phyloP scores from a whole-genome alignment of 1,284 basidiomycete genomes.

The Earliella scabrosa region DNA sequence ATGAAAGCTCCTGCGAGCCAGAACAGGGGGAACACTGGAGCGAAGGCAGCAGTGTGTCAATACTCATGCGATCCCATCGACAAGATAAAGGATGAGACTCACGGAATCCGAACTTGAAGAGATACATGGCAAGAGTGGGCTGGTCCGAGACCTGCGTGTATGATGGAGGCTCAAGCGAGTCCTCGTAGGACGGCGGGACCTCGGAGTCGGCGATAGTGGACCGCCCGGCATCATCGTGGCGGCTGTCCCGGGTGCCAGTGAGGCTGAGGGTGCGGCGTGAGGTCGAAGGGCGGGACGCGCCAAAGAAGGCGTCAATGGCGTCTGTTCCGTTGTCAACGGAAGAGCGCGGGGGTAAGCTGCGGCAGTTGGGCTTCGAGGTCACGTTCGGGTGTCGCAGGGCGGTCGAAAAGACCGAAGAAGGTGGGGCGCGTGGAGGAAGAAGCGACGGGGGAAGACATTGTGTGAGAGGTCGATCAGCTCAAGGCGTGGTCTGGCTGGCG shows the following conservation, averaged over 20 bases:
- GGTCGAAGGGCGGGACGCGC: constrained; percentile 23
- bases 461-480: neutral
- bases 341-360: constrained; percentile 5
- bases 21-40: constrained; percentile 46
- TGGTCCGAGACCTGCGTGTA: constrained; percentile 32
- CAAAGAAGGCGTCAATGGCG: constrained; percentile 36
- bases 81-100: constrained; percentile 12
- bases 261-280: constrained; percentile 16
- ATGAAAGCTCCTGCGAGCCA: constrained; percentile 45
- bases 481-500: neutral
- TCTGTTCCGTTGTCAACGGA: constrained; percentile 22
- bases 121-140: constrained; percentile 37
- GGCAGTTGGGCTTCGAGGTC: constrained; percentile 16
- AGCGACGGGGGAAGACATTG: constrained; percentile 15
- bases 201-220: constrained; percentile 6
- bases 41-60: neutral
- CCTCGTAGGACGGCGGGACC: constrained; percentile 29
- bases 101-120: constrained; percentile 40
- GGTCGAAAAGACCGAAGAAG: constrained; percentile 14
- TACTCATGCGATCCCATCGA: neutral
- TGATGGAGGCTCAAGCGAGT: constrained; percentile 27
- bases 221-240: constrained; percentile 28
- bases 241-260: constrained; percentile 31
- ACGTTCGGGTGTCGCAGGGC: neutral
- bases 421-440: constrained; percentile 10